A percentile compares a stretch with the other conserved stretches of the same genome.
Evolutionary conservation across 148 eudicot genomes (phyloP).

Genomic region (Vaccinium myrtillus): DNA sequence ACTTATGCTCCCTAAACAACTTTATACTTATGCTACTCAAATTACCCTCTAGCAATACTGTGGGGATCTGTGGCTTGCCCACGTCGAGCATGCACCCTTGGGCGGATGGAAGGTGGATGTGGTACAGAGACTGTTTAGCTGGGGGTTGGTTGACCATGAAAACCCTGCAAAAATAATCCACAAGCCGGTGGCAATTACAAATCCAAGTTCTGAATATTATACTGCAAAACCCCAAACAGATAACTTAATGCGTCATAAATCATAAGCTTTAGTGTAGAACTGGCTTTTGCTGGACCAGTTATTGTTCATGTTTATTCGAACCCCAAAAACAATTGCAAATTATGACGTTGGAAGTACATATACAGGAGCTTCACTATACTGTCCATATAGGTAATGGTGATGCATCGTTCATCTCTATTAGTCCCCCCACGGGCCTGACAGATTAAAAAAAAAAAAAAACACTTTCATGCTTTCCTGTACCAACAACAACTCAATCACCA

Average conservation of each 20-base stretch:
- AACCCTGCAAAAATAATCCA: conserved; percentile 27
- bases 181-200: conserved; percentile 4
- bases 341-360: not conserved
- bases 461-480: conserved; percentile 5
- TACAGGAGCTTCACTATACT: not conserved
- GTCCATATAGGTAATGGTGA: not conserved
- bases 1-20: not conserved
- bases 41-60: conserved; percentile 57
- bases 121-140: conserved; percentile 39
- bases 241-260: not conserved
- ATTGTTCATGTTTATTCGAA: not conserved
- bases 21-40: not conserved
- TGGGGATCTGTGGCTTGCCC: conserved; percentile 67
- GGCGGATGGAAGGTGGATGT: conserved; percentile 47
- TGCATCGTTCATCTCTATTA: not conserved
- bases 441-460: not conserved
- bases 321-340: not conserved
- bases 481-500: conserved; percentile 7
- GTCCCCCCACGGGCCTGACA: not conserved
- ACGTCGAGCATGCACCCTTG: conserved; percentile 53
- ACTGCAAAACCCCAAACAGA: not conserved
- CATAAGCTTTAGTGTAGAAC: not conserved
- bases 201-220: not conserved
- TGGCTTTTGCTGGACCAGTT: not conserved
- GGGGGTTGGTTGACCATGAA: conserved; percentile 39